Conservation (phyloP, 2,329 filamentous ascomycete species). For the Parafenestella ontariensis region DNA sequence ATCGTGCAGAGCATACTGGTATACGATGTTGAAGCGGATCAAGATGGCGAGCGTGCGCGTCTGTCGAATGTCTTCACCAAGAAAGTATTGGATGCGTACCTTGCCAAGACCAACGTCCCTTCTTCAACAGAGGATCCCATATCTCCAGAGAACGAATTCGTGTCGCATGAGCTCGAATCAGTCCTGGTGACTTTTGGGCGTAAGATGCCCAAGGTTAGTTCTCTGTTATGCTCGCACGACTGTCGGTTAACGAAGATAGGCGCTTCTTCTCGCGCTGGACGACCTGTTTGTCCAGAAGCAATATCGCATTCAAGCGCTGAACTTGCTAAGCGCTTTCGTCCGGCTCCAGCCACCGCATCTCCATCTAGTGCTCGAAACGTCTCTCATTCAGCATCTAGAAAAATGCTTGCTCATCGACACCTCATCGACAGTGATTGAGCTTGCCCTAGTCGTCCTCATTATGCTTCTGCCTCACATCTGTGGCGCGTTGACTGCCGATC, state of each 20-base stretch:
- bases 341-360: slow-evolving; percentile 80
- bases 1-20: slow-evolving; percentile 70
- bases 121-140: slow-evolving; percentile 47
- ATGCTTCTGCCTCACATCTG: slow-evolving; percentile 87
- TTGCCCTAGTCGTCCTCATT: slow-evolving; percentile 75
- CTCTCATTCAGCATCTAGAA: slow-evolving; percentile 73
- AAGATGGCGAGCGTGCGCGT: slow-evolving; percentile 53
- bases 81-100: slow-evolving; percentile 56
- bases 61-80: slow-evolving; percentile 62
- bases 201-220: slow-evolving; percentile 67
- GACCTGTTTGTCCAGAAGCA: slow-evolving; percentile 69
- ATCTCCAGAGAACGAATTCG: slow-evolving; percentile 54
- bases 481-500: slow-evolving; percentile 66
- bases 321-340: slow-evolving; percentile 75
- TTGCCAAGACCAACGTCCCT: slow-evolving; percentile 51
- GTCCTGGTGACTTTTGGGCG: slow-evolving; percentile 66
- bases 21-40: slow-evolving; percentile 66
- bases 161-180: slow-evolving; percentile 60
- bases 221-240: background rate
- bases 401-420: slow-evolving; percentile 79
- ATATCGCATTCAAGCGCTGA: slow-evolving; percentile 69
- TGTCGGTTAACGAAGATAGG: slow-evolving; percentile 50
- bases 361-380: slow-evolving; percentile 74
- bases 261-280: slow-evolving; percentile 71
- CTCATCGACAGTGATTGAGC: slow-evolving; percentile 76